Evolutionary conservation across 164 flowering plant genomes (phyloP).

Genomic region (Tetracentron sinense): DNA sequence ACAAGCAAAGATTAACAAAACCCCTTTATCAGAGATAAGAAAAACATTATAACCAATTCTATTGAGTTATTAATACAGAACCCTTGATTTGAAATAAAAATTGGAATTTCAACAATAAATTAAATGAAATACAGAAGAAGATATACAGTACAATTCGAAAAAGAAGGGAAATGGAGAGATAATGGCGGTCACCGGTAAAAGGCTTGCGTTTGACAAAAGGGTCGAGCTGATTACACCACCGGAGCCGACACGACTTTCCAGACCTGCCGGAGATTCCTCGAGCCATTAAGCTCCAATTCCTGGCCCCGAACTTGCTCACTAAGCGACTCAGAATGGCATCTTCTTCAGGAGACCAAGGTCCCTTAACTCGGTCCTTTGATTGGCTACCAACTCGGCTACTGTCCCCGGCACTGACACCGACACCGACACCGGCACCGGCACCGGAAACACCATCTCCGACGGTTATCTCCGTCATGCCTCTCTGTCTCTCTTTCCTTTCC

Average conservation of each 20-base stretch:
- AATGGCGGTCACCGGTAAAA: conserved; percentile 38
- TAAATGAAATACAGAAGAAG: not conserved
- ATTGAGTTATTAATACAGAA: too few species aligned
- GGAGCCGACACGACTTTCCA: conserved; percentile 83
- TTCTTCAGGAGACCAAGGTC: conserved; percentile 79
- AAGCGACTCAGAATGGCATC: conserved; percentile 55
- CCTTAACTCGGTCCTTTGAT: conserved; percentile 44
- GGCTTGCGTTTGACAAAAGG: conserved; percentile 63
- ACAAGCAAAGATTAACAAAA: too few species aligned
- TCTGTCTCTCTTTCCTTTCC: not conserved
- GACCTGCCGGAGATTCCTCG: conserved; percentile 80
- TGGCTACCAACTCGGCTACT: conserved; percentile 12
- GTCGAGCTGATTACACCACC: conserved; percentile 95
- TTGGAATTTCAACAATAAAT: not conserved
- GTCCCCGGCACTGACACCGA: conserved; percentile 19
- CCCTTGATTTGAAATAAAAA: not conserved
- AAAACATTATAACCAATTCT: too few species aligned
- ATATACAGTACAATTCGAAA: not conserved
- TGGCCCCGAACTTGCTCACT: conserved; percentile 66
- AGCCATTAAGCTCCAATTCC: conserved; percentile 85
- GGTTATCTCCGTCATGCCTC: not conserved
- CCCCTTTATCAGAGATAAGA: too few species aligned
- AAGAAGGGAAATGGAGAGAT: not conserved
- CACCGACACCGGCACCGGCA: not conserved
- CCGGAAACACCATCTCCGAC: not conserved